A percentile compares a stretch with the other conserved stretches of the same genome.
Conservation (phyloP, 1,139 yeast species). For the Debaryomyces singareniensis region DNA sequence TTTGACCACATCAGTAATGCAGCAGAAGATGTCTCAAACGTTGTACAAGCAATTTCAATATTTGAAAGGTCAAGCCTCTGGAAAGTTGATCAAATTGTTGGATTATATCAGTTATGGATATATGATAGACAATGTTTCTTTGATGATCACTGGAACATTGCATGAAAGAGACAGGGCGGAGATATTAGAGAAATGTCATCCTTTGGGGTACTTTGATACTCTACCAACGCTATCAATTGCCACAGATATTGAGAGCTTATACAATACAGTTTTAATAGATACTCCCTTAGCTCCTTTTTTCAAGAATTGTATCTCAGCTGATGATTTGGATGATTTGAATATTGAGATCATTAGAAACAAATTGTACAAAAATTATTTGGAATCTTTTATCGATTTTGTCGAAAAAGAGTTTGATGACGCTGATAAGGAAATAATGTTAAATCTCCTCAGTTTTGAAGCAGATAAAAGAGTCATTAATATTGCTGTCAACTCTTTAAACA, state of each 20-base stretch:
- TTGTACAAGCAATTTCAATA: slow-evolving; percentile 81
- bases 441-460: slow-evolving; percentile 81
- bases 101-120: slow-evolving; percentile 92
- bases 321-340: slow-evolving; percentile 90
- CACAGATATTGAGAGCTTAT: slow-evolving; percentile 86
- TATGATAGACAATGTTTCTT: slow-evolving; percentile 96
- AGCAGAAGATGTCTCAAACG: slow-evolving; percentile 69
- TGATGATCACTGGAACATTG: slow-evolving; percentile 94
- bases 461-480: slow-evolving; percentile 93
- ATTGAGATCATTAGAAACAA: slow-evolving; percentile 92
- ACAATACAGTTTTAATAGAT: slow-evolving; percentile 91
- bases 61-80: slow-evolving; percentile 76
- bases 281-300: slow-evolving; percentile 97
- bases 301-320: slow-evolving; percentile 85
- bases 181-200: slow-evolving; percentile 85
- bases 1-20: slow-evolving; percentile 75
- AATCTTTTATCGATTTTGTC: slow-evolving; percentile 73
- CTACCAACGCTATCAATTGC: slow-evolving; percentile 93
- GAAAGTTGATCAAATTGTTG: slow-evolving; percentile 73
- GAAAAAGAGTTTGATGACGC: slow-evolving; percentile 60
- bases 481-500: slow-evolving; percentile 78
- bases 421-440: slow-evolving; percentile 72
- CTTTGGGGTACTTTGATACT: slow-evolving; percentile 97
- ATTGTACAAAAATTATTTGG: slow-evolving; percentile 86
- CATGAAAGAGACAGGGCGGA: slow-evolving; percentile 91